Conservation (phyloP, 2,329 filamentous ascomycete species). For the Chaetothyriales sp. region DNA sequence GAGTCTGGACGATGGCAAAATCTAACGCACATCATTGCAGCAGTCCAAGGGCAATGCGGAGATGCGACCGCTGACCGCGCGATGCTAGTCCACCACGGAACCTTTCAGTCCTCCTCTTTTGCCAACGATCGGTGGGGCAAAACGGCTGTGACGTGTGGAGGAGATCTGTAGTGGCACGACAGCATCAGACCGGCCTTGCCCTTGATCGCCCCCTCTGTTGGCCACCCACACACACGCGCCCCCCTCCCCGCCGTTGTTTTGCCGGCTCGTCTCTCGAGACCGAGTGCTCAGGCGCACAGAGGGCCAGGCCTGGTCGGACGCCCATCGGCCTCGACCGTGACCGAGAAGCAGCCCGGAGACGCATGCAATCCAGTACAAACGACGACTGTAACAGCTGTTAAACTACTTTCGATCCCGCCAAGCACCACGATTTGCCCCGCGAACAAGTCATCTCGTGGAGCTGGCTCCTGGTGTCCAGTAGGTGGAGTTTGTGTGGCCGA, state of each 20-base stretch:
- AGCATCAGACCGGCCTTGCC: background rate
- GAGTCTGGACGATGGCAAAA: background rate
- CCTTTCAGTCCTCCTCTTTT: background rate
- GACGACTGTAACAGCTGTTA: background rate
- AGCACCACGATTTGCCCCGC: background rate
- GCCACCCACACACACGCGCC: background rate
- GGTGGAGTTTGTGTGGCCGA: background rate
- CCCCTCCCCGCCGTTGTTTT: too few relatives aligned
- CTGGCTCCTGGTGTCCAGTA: background rate
- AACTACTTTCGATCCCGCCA: background rate
- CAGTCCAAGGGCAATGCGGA: background rate
- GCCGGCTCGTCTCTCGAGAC: background rate
- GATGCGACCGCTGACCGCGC: background rate
- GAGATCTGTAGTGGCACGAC: background rate
- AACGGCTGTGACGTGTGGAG: background rate
- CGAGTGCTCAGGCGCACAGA: too few relatives aligned
- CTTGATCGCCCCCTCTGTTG: background rate
- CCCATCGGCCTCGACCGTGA: background rate
- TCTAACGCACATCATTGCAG: background rate
- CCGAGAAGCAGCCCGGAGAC: background rate
- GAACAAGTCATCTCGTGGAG: background rate
- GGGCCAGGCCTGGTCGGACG: background rate
- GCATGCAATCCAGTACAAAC: background rate
- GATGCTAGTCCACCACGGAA: background rate
- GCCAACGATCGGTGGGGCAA: background rate